Percentiles rank a stretch among this genome's conserved stretches.
phyloP scores from a whole-genome alignment of 306 rosid species.

The Styphnolobium japonicum region DNA sequence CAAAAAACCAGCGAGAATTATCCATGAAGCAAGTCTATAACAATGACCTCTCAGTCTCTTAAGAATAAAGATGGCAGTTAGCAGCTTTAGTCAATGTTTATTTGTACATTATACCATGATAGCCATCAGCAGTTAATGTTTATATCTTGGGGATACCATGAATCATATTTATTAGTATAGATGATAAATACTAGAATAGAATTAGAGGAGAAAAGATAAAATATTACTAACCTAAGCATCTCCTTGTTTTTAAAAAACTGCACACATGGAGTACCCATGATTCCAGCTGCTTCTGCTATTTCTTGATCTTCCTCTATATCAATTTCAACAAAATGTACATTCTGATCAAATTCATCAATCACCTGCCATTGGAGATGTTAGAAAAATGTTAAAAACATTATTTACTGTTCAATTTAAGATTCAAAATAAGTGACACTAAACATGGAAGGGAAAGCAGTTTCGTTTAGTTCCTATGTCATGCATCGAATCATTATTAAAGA shows the following conservation, averaged over 20 bases:
- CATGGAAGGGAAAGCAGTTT: not conserved
- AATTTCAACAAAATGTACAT: slow-evolving; percentile 73
- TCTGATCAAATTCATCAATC: slow-evolving; percentile 63
- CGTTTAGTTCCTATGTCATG: not conserved
- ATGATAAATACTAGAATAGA: no score
- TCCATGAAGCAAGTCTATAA: no score
- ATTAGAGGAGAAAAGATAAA: not conserved
- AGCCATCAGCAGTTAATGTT: not conserved
- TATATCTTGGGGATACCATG: not conserved
- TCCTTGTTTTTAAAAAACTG: slow-evolving; percentile 77
- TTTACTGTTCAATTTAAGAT: not conserved
- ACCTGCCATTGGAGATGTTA: slow-evolving; percentile 39
- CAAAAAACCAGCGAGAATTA: not conserved
- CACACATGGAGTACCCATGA: slow-evolving; percentile 78
- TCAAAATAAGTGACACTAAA: not conserved
- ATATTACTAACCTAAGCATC: slow-evolving; percentile 49
- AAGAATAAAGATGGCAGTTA: not conserved
- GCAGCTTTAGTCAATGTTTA: no score
- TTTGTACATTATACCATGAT: not conserved
- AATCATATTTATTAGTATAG: not conserved
- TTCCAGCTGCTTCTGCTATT: slow-evolving; percentile 74
- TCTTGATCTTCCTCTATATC: slow-evolving; percentile 76
- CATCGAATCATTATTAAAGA: not conserved
- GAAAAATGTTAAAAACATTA: not conserved
- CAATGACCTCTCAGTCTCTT: no score